These are phyloP conservation scores for Phytophthora citrophthora DNA, from an alignment of 352 stramenopile species.

Conservation along the genomic window DNA sequence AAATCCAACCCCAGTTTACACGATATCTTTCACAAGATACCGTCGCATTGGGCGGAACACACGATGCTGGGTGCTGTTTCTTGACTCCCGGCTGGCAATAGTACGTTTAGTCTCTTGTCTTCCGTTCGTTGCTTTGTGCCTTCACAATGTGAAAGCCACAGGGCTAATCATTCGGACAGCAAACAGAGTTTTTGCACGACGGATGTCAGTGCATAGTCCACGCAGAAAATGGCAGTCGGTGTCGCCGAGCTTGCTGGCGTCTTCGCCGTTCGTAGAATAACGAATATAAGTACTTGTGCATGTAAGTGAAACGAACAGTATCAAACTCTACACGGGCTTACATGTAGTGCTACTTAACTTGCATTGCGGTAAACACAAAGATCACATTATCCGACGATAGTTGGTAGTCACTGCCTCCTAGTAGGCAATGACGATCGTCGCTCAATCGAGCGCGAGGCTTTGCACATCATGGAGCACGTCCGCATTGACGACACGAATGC, in stretches of 20 bases:
- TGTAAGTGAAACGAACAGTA: neutral
- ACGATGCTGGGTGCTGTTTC: neutral
- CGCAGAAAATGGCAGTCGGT: neutral
- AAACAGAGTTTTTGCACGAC: neutral
- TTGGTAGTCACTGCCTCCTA: too few relatives aligned
- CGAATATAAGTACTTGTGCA: too few relatives aligned
- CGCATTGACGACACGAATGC: conserved; percentile 2
- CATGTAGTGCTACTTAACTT: too few relatives aligned
- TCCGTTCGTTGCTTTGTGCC: neutral
- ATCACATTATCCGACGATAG: too few relatives aligned
- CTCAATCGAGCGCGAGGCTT: neutral
- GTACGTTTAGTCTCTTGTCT: conserved; percentile 1
- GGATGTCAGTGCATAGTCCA: conserved; percentile 13
- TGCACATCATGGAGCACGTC: conserved; percentile 7
- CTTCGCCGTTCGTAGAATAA: too few relatives aligned
- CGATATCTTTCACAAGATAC: neutral
- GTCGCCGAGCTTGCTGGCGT: too few relatives aligned
- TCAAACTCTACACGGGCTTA: too few relatives aligned
- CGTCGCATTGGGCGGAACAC: neutral
- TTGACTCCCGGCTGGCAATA: neutral
- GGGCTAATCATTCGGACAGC: conserved; percentile 9
- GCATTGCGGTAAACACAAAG: too few relatives aligned
- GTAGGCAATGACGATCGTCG: neutral
- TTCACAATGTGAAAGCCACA: neutral
- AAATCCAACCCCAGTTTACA: too few relatives aligned